A percentile compares a stretch with the other conserved stretches of the same genome.
phyloP scores from a whole-genome alignment of 257 asterid species.

The Nyctanthes arbortristis region DNA sequence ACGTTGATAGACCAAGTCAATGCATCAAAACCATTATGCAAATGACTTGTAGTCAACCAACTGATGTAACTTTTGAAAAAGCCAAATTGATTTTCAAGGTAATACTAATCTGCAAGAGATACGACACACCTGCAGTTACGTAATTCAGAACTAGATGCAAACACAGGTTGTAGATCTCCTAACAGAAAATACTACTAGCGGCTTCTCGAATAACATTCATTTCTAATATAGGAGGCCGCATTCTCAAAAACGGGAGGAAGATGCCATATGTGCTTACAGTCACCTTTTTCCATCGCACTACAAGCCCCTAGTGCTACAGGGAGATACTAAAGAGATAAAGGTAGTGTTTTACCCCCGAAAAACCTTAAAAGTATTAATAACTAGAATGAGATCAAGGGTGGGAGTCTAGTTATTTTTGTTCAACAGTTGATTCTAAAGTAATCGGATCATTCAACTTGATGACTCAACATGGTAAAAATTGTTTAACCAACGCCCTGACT shows the following conservation, averaged over 20 bases:
- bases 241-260: neutral
- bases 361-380: no score
- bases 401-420: neutral
- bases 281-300: neutral
- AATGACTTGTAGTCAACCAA: neutral
- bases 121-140: neutral
- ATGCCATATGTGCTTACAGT: neutral
- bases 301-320: neutral
- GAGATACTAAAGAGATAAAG: neutral
- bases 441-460: neutral
- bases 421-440: neutral
- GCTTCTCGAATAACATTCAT: neutral
- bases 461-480: neutral
- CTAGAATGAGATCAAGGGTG: neutral
- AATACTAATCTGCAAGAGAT: neutral
- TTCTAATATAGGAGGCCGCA: neutral
- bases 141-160: neutral
- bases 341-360: neutral
- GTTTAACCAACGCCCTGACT: neutral
- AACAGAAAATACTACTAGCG: neutral
- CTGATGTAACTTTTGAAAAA: neutral
- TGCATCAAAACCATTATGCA: neutral
- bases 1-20: conserved; percentile 12
- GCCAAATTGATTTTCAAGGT: neutral
- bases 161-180: neutral